These are phyloP conservation scores for Xenoacremonium recifei DNA, from an alignment of 2,329 filamentous ascomycete species.

Conservation along the genomic window DNA sequence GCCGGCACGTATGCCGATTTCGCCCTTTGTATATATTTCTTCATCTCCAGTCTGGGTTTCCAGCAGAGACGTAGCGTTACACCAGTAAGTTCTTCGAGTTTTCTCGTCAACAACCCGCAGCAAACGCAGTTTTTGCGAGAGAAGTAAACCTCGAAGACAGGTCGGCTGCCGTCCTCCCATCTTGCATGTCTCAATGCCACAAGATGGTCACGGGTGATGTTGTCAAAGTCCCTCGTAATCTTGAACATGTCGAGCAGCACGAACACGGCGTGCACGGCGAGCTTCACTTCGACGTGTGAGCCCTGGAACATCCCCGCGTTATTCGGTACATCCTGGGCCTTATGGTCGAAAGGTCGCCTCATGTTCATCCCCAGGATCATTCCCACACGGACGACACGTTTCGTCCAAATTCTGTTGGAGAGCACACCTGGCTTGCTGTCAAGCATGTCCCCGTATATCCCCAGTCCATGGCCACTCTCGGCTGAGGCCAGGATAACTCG, in stretches of 20 bases:
- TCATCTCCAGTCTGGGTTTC: slow-evolving; percentile 26
- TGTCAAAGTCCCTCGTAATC: slow-evolving; percentile 21
- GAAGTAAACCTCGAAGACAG: slow-evolving; percentile 33
- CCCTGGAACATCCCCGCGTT: slow-evolving; percentile 28
- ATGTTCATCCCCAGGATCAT: slow-evolving; percentile 28
- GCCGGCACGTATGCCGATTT: not conserved
- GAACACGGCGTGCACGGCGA: slow-evolving; percentile 32
- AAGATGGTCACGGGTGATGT: slow-evolving; percentile 20
- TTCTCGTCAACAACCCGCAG: slow-evolving; percentile 25
- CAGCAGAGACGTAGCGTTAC: slow-evolving; percentile 25
- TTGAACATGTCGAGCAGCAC: slow-evolving; percentile 25
- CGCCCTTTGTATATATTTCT: slow-evolving; percentile 19
- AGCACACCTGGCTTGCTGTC: slow-evolving; percentile 23
- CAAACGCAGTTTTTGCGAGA: slow-evolving; percentile 31
- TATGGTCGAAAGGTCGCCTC: slow-evolving; percentile 27
- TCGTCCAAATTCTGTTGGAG: slow-evolving; percentile 30
- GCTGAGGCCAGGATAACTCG: slow-evolving; percentile 31
- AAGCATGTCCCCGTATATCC: slow-evolving; percentile 28
- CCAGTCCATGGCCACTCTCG: slow-evolving; percentile 33
- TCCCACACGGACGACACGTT: slow-evolving; percentile 28
- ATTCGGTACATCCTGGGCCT: not conserved
- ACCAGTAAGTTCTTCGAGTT: slow-evolving; percentile 27
- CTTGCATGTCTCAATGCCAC: slow-evolving; percentile 15
- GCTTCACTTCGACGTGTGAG: slow-evolving; percentile 40
- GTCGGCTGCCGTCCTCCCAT: slow-evolving; percentile 27